phyloP scores from a whole-genome alignment of 768 basidiomycete genomes.

The Candolleomyces efflorescens region DNA sequence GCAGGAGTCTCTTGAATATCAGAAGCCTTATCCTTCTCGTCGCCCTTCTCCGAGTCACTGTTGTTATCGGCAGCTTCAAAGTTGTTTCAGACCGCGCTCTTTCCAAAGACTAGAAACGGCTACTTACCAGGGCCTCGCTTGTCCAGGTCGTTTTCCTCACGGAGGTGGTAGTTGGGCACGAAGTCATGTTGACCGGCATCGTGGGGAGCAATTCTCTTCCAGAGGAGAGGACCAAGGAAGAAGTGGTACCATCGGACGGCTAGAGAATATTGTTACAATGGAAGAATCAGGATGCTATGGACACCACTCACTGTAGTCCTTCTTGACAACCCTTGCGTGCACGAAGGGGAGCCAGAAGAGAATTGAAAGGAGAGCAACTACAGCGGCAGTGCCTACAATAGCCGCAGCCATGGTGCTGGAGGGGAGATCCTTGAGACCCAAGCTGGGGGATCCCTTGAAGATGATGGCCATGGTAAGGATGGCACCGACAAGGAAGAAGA shows the following conservation, averaged over 20 bases:
- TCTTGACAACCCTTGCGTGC: slow-evolving; percentile 21
- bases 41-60: slow-evolving; percentile 15
- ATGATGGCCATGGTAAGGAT: slow-evolving; percentile 24
- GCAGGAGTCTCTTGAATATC: neutral
- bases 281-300: neutral
- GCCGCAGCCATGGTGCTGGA: slow-evolving; percentile 14
- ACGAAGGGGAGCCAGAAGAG: slow-evolving; percentile 27
- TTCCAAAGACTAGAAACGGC: neutral
- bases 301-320: slow-evolving; percentile 22
- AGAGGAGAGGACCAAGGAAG: slow-evolving; percentile 24
- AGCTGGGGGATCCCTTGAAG: slow-evolving; percentile 21
- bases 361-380: slow-evolving; percentile 17
- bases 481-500: slow-evolving; percentile 23
- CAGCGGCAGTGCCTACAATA: slow-evolving; percentile 18
- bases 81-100: neutral
- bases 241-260: slow-evolving; percentile 25
- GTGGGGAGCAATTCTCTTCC: slow-evolving; percentile 19
- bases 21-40: neutral
- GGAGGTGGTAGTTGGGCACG: slow-evolving; percentile 24
- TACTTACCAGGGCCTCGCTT: neutral
- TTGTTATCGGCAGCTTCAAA: slow-evolving; percentile 4
- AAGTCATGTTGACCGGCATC: slow-evolving; percentile 15
- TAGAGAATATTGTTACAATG: neutral
- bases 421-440: slow-evolving; percentile 17
- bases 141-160: slow-evolving; percentile 10